Evolutionary conservation across 2,329 filamentous ascomycete species (phyloP), one percentile per base, ranked within the genome.

Genomic region (Coleophoma crateriformis): DNA sequence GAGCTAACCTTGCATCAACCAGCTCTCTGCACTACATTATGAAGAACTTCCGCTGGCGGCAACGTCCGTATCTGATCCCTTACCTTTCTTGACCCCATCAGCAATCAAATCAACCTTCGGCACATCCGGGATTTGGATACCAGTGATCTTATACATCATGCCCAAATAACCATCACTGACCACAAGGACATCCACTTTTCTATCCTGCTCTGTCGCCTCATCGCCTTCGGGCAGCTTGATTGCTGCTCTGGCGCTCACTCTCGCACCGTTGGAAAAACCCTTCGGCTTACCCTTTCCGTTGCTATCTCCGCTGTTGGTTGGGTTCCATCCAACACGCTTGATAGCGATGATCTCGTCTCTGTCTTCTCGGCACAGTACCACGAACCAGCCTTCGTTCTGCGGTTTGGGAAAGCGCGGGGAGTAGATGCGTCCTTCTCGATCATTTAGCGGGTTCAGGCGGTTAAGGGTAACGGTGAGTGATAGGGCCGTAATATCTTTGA

Each of bases 301-400:
- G 19, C 45, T 52, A 38, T 61, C 49, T 50, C 56, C 58, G 13
- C 53, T 27, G 7, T n/a, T 56, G 27, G 54, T 58, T 54, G 64
- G 52, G 44, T 62, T 67, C 91, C 94, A 97, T 2, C 84, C 85
- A 0, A 94, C 80, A 32, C 94, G 77, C 76, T 96, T 97, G 54
- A 99, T 74, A 3, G 87, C 92, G 4, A 96, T 68, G 37, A 97
- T 77, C 58, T 96, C 89, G 51, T 92, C 89, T 7, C 71, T 78
- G 1, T 72, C 72, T 2, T 79, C 61, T 58, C 87, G 82, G 7
- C 83, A 85, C 0, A 95, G 77, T 19, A 97, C 64, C 13, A 94
- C 81, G 67, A 99, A 97, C 79, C 85, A 97, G 0, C 91, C 91
- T 63, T 99, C 94, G 0, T 84, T 94, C 68, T 99, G 94, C 14